phyloP scores from a whole-genome alignment of 106 monocot genomes.

The Cymbidium sinense region DNA sequence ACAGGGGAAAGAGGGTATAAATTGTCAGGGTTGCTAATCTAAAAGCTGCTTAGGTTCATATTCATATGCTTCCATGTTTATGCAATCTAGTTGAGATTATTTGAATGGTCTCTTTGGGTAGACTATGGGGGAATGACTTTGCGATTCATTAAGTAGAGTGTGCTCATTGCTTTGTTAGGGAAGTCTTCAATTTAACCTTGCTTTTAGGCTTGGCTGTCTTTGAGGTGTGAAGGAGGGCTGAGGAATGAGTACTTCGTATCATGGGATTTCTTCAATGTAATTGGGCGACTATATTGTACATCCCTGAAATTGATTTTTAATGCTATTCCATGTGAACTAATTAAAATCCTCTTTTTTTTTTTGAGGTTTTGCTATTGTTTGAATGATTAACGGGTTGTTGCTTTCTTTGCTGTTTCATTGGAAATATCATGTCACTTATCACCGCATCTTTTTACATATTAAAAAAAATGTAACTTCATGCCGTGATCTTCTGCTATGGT shows the following conservation, averaged over 20 bases:
- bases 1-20: not conserved
- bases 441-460: too few relatives aligned
- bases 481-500: not conserved
- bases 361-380: not conserved
- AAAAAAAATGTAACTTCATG: not conserved
- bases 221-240: not conserved
- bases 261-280: not conserved
- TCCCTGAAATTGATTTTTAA: not conserved
- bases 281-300: not conserved
- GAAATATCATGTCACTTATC: too few relatives aligned
- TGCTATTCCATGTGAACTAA: not conserved
- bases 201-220: not conserved
- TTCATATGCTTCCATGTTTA: not conserved
- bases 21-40: not conserved
- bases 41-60: not conserved
- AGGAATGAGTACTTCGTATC: not conserved
- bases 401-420: not conserved
- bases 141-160: not conserved
- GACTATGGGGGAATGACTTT: not conserved
- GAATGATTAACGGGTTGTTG: not conserved
- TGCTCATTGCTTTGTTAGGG: not conserved
- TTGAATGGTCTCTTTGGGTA: not conserved
- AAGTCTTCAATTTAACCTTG: not conserved
- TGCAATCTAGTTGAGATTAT: not conserved
- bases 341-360: not conserved